phyloP scores from a whole-genome alignment of 108 stramenopile species.

The Fragilaria radians region DNA sequence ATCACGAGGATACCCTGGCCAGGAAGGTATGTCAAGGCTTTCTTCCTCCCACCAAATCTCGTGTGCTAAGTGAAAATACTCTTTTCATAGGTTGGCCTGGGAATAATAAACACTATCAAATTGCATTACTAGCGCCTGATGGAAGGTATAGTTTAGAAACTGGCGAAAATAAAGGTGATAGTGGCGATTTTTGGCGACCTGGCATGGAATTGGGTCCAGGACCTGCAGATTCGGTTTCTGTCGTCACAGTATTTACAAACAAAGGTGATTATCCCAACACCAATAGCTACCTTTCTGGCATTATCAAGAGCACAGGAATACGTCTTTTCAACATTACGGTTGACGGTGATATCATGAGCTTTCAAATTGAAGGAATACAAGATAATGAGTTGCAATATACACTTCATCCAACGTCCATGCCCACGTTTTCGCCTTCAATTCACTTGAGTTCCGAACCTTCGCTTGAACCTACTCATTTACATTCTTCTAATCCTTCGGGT shows the following conservation, averaged over 20 bases:
- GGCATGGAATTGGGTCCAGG: constrained; percentile 14
- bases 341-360: constrained; percentile 24
- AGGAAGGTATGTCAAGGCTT: too few relatives aligned
- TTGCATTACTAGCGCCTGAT: constrained; percentile 53
- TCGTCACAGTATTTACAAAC: neutral
- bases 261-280: constrained; percentile 62
- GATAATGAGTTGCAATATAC: neutral
- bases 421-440: too few relatives aligned
- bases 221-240: constrained; percentile 5
- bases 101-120: constrained; percentile 44
- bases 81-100: constrained; percentile 47
- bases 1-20: constrained; percentile 57
- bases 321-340: constrained; percentile 17
- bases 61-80: too few relatives aligned
- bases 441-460: too few relatives aligned
- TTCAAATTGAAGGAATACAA: constrained; percentile 4
- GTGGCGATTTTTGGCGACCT: constrained; percentile 26
- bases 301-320: constrained; percentile 23
- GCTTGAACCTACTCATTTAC: neutral
- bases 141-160: constrained; percentile 48
- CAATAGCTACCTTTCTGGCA: constrained; percentile 42
- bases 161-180: constrained; percentile 37
- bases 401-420: neutral
- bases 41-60: too few relatives aligned
- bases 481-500: neutral